Conservation (phyloP, 78 protist genomes). For the Dictyostelium discoideum region DNA sequence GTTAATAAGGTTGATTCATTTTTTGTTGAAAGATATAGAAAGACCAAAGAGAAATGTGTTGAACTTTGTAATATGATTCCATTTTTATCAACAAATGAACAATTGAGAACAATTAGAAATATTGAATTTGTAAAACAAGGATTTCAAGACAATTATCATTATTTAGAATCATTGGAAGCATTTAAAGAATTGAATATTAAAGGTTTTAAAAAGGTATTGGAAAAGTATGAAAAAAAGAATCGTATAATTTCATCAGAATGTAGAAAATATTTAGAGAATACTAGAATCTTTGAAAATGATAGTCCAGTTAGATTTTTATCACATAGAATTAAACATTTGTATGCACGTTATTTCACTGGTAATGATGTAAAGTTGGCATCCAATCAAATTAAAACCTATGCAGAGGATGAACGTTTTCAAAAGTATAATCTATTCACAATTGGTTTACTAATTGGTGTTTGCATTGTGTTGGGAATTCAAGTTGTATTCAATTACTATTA, state of each 20-base stretch:
- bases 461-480: background rate
- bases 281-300: background rate
- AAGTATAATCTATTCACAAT: background rate
- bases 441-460: slow-evolving; percentile 45
- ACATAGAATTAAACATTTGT: slow-evolving; percentile 3
- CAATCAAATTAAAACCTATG: background rate
- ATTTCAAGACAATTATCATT: slow-evolving; percentile 17
- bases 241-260: background rate
- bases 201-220: slow-evolving; percentile 41
- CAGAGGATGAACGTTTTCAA: background rate
- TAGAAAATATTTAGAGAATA: background rate
- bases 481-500: slow-evolving; percentile 12
- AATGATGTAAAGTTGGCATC: slow-evolving; percentile 58
- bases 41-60: slow-evolving; percentile 21
- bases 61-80: slow-evolving; percentile 39
- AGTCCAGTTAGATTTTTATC: background rate
- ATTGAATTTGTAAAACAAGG: slow-evolving; percentile 25
- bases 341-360: slow-evolving; percentile 61
- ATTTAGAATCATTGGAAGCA: background rate
- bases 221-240: slow-evolving; percentile 26
- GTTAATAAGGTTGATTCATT: slow-evolving; percentile 42
- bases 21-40: slow-evolving; percentile 26
- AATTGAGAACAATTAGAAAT: slow-evolving; percentile 20
- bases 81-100: slow-evolving; percentile 5
- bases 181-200: slow-evolving; percentile 13